Evolutionary conservation across 2,329 filamentous ascomycete genomes (phyloP), one percentile per base, ranked within the genome.

Genomic region (Escovopsis sp.): DNA sequence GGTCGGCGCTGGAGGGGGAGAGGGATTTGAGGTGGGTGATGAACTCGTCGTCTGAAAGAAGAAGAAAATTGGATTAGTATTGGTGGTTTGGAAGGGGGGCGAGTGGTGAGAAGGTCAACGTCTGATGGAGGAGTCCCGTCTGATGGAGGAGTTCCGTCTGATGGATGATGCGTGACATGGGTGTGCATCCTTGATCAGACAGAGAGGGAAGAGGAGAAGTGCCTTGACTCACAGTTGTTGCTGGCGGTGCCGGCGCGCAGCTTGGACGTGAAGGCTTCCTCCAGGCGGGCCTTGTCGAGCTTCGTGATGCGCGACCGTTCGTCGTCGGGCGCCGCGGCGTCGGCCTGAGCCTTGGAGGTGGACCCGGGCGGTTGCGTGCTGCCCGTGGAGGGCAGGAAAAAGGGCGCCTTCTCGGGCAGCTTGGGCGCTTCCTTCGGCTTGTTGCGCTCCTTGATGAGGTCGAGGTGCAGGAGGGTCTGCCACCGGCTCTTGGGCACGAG

Each of bases 341-440:
- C 45, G 10, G 47, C 45, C 28, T 57, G 50, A 11, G 53, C 50
- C 21, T 23, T 5, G 21, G n/a, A n/a, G n/a, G n/a, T n/a, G n/a
- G n/a, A n/a, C 3, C 42, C 49, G 37, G 70, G 63, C 1, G 58
- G 48, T 21, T 57, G 56, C 2, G 57, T 57, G 4, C 53, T 57
- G 6, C 67, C 65, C 4, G 79, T 62, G 0, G 79, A 79, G 0
- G 86, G 84, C 4, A 96, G 66, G 65, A 96, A 96, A 66, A 96
- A 96, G 0, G 90, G 92, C 0, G 88, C 88, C 51, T 92, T 93
- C 53, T 94, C 84, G 0, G 90, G 90, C 6, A 76, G 72, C 60
- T 94, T 94, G 13, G 87, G 87, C 0, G 87, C 74, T 55, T 94
- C 86, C 44, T 76, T 87, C 0, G 92, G 90, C 57, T 90, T 93